Evolutionary conservation across 73 alveolate genomes (phyloP).

Genomic region (Tetrahymena borealis): DNA sequence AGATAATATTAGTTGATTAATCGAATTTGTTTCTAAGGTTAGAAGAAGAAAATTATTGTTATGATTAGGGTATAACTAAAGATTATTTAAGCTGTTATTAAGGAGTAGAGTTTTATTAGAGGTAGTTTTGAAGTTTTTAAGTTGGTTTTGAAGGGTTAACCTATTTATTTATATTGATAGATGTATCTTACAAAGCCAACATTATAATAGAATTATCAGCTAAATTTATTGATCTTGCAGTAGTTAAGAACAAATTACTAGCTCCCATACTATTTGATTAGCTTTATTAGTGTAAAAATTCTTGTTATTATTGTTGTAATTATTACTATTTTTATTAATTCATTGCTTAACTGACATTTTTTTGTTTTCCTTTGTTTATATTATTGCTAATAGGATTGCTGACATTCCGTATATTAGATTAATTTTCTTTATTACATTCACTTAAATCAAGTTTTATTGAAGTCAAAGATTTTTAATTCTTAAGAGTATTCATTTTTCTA

Average conservation of each 20-base stretch:
- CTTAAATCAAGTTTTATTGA: background rate
- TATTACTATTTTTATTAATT: background rate
- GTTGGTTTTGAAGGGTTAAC: background rate
- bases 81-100: background rate
- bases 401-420: background rate
- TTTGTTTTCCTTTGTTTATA: background rate
- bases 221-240: background rate
- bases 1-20: background rate
- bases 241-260: background rate
- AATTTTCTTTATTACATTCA: background rate
- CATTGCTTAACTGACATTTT: background rate
- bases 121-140: background rate
- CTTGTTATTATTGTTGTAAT: background rate
- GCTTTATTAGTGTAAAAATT: no score
- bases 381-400: background rate
- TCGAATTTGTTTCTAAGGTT: background rate
- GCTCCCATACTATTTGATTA: background rate
- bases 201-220: background rate
- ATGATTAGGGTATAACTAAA: background rate
- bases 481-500: background rate
- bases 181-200: background rate
- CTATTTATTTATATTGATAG: background rate
- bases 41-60: background rate
- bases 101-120: background rate
- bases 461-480: background rate